Percentiles rank a stretch among this genome's conserved stretches.
Evolutionary conservation across 1,284 basidiomycete species (phyloP).

Genomic region (Inonotus hispidus): DNA sequence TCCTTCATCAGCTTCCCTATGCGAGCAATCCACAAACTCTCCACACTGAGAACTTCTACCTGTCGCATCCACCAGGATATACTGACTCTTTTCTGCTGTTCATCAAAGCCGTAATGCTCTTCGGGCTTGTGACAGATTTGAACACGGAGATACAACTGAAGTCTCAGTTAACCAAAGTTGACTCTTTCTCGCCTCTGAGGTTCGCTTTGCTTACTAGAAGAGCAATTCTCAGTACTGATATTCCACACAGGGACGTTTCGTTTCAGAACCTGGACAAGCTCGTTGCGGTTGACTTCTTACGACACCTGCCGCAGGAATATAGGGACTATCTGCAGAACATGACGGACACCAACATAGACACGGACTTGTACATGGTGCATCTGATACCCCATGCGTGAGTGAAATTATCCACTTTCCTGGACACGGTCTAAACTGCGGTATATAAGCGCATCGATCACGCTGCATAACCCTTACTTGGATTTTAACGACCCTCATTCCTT

Average conservation of each 20-base stretch:
- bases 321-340: slow-evolving; percentile 53
- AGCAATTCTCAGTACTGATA: slow-evolving; percentile 28
- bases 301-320: slow-evolving; percentile 60
- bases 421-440: slow-evolving; percentile 5
- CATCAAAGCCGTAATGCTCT: slow-evolving; percentile 76
- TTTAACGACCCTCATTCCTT: slow-evolving; percentile 56
- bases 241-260: slow-evolving; percentile 35
- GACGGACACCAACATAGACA: slow-evolving; percentile 56
- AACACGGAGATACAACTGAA: slow-evolving; percentile 68
- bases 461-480: slow-evolving; percentile 77
- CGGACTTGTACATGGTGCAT: slow-evolving; percentile 79
- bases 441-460: slow-evolving; percentile 71
- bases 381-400: slow-evolving; percentile 77
- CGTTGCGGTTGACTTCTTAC: slow-evolving; percentile 59
- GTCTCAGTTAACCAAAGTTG: slow-evolving; percentile 39
- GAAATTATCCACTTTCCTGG: slow-evolving; percentile 7
- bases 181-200: slow-evolving; percentile 26
- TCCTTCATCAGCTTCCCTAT: slow-evolving; percentile 25
- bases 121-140: slow-evolving; percentile 77
- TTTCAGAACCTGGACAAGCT: slow-evolving; percentile 66
- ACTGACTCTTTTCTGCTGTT: slow-evolving; percentile 75
- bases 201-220: slow-evolving; percentile 28
- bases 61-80: slow-evolving; percentile 62
- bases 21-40: slow-evolving; percentile 71
- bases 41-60: slow-evolving; percentile 55